Evolutionary conservation across 1,284 basidiomycete genomes (phyloP).

Genomic region (Pseudozyma flocculosa): DNA sequence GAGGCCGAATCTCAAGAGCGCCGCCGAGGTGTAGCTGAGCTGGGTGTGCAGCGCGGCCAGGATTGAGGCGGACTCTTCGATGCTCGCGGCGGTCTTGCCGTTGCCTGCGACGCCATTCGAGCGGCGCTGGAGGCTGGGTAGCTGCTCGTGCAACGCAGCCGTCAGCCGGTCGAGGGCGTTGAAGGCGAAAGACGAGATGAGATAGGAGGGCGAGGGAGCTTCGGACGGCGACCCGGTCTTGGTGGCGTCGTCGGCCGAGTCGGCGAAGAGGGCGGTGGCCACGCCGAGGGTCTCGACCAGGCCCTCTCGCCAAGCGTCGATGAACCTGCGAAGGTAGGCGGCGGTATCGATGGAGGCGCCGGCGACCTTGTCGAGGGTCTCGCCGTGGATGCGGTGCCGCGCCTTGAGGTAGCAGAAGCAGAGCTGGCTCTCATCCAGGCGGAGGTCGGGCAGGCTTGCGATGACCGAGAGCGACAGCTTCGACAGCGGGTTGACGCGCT

Average conservation of each 20-base stretch:
- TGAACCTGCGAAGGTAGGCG: slow-evolving; percentile 64
- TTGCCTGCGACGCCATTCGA: not conserved
- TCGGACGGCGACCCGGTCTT: no score
- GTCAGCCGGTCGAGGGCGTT: slow-evolving; percentile 16
- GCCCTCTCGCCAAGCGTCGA: slow-evolving; percentile 87
- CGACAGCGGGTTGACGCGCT: slow-evolving; percentile 6
- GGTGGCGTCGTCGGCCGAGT: slow-evolving; percentile 56
- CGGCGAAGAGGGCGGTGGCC: slow-evolving; percentile 84
- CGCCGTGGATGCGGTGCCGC: slow-evolving; percentile 64
- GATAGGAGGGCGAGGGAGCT: no score
- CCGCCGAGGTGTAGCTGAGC: slow-evolving; percentile 26
- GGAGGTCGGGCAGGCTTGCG: slow-evolving; percentile 6
- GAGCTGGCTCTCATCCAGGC: slow-evolving; percentile 67
- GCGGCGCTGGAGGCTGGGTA: slow-evolving; percentile 2
- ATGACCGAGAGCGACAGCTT: slow-evolving; percentile 5
- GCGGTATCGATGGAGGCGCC: slow-evolving; percentile 13
- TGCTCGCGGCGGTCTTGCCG: not conserved
- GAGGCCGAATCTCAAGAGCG: slow-evolving; percentile 25
- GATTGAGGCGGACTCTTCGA: slow-evolving; percentile 18
- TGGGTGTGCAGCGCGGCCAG: slow-evolving; percentile 24
- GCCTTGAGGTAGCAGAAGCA: slow-evolving; percentile 71
- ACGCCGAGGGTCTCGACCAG: slow-evolving; percentile 88
- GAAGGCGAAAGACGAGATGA: slow-evolving; percentile 21
- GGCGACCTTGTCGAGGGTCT: slow-evolving; percentile 59
- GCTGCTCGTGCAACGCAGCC: slow-evolving; percentile 7